phyloP scores from a whole-genome alignment of 192 early-diverging fungal species.

The Podila horticola region DNA sequence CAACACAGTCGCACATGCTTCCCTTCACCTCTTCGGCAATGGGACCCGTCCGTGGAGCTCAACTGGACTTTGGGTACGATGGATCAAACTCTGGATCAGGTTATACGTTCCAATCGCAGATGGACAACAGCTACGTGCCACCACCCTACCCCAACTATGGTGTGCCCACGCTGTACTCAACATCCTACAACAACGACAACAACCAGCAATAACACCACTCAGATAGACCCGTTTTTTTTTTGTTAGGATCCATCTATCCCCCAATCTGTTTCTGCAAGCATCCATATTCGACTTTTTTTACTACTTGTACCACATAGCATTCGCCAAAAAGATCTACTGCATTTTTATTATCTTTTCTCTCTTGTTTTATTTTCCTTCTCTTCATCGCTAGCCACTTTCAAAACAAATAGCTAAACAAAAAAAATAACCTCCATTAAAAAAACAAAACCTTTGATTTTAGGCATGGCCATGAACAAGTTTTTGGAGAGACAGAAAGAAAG shows the following conservation, averaged over 20 bases:
- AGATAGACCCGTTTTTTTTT: not conserved
- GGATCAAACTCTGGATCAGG: conserved; percentile 18
- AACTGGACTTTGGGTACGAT: conserved; percentile 29
- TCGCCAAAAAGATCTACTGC: not conserved
- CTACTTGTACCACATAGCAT: not conserved
- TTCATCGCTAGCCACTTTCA: no score
- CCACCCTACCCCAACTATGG: conserved; percentile 38
- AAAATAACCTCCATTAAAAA: no score
- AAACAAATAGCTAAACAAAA: no score
- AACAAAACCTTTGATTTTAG: no score
- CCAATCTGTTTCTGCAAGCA: not conserved
- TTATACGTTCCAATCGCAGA: conserved; percentile 37
- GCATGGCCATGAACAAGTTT: no score
- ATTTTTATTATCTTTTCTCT: conserved; percentile 9
- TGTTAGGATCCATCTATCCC: not conserved
- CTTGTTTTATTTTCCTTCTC: not conserved
- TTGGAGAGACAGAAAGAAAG: not conserved
- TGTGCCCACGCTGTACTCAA: conserved; percentile 30
- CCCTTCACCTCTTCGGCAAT: conserved; percentile 46
- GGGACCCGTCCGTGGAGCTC: conserved; percentile 8
- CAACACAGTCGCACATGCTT: conserved; percentile 50
- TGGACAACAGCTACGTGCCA: conserved; percentile 39
- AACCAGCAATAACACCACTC: conserved; percentile 2
- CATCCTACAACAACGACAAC: conserved; percentile 14
- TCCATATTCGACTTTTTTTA: conserved; percentile 1